Evolutionary conservation across 352 stramenopile genomes (phyloP).

Genomic region (Globisporangium nagaii): DNA sequence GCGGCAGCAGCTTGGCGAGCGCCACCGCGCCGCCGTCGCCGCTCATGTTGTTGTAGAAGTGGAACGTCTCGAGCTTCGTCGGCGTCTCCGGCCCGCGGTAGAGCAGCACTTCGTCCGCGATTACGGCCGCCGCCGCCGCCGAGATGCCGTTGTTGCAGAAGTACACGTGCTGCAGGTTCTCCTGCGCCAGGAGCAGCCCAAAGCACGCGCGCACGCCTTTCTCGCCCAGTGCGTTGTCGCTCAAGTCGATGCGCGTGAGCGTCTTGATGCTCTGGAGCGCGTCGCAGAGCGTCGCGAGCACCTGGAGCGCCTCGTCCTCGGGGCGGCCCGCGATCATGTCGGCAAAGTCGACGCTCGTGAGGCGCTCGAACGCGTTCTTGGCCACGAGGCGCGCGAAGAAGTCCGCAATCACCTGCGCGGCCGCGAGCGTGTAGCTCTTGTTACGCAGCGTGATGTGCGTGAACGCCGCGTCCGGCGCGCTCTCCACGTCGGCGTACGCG

Average conservation of each 20-base stretch:
- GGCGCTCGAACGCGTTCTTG: slow-evolving; percentile 41
- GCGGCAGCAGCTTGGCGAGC: slow-evolving; percentile 79
- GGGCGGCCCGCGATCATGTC: slow-evolving; percentile 84
- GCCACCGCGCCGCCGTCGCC: slow-evolving; percentile 89
- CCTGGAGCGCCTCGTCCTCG: slow-evolving; percentile 78
- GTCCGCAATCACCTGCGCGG: slow-evolving; percentile 64
- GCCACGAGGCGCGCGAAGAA: slow-evolving; percentile 54
- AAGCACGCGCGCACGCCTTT: slow-evolving; percentile 92
- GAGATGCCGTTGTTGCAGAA: slow-evolving; percentile 96
- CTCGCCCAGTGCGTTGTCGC: slow-evolving; percentile 94
- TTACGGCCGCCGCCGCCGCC: slow-evolving; percentile 78
- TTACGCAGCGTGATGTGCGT: slow-evolving; percentile 83
- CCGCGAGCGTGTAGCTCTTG: slow-evolving; percentile 85
- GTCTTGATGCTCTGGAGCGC: slow-evolving; percentile 64
- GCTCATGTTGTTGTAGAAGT: slow-evolving; percentile 98
- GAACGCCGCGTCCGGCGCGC: slow-evolving; percentile 30
- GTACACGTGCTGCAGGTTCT: slow-evolving; percentile 81
- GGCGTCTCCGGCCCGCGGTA: slow-evolving; percentile 58
- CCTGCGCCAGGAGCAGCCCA: slow-evolving; percentile 72
- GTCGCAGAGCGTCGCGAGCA: slow-evolving; percentile 77
- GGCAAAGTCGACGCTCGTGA: slow-evolving; percentile 80
- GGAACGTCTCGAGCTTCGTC: slow-evolving; percentile 88
- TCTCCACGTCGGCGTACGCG: slow-evolving; percentile 31
- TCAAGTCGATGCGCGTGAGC: slow-evolving; percentile 83
- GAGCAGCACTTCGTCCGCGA: slow-evolving; percentile 85